Conservation (phyloP, 129 eudicot species). For the Flaveria robusta region DNA sequence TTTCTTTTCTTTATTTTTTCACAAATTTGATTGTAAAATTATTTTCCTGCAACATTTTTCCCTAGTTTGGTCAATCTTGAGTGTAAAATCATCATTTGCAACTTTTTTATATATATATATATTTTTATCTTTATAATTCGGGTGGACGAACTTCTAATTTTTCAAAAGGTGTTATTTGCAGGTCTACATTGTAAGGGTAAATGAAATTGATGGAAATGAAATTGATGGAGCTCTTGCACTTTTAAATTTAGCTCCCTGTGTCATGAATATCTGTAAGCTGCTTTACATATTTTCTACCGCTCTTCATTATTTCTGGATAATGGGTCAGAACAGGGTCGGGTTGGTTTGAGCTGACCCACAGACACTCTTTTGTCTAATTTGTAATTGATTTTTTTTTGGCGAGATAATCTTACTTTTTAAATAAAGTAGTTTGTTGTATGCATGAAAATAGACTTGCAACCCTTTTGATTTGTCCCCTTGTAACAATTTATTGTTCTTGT, state of each 20-base stretch:
- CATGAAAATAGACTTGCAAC: background rate
- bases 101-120: no score
- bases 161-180: conserved; percentile 10
- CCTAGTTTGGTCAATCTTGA: no score
- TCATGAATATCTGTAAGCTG: conserved; percentile 39
- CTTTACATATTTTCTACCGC: background rate
- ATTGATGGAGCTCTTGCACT: conserved; percentile 65
- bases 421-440: background rate
- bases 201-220: conserved; percentile 44
- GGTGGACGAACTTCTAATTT: no score
- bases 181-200: conserved; percentile 61
- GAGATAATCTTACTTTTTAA: background rate
- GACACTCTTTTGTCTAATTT: no score
- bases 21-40: background rate
- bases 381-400: background rate
- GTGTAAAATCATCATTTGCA: no score
- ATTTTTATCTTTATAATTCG: no score
- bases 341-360: background rate
- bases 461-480: background rate
- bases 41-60: background rate
- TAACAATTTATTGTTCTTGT: background rate
- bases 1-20: no score
- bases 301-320: background rate
- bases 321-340: background rate
- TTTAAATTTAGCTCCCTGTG: conserved; percentile 44